Percentiles rank a stretch among this genome's conserved stretches.
These are phyloP conservation scores for Fusarium newnesense DNA, from an alignment of 2,329 filamentous ascomycete species.

Conservation along the genomic window DNA sequence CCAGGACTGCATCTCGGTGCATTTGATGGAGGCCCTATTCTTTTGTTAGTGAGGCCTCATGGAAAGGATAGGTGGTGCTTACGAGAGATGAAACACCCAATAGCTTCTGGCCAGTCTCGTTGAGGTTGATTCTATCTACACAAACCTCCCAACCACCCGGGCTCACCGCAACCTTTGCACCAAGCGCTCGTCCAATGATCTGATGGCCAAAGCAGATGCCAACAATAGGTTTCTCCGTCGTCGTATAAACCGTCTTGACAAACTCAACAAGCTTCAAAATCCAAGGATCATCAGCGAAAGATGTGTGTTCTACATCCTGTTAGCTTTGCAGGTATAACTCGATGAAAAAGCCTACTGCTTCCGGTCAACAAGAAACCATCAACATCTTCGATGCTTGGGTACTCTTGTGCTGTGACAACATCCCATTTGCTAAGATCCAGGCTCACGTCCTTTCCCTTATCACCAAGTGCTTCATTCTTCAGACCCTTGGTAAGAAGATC, in stretches of 20 bases:
- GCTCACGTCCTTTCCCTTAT: conserved; percentile 28
- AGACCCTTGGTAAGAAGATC: conserved; percentile 41
- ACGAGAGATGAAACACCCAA: conserved; percentile 47
- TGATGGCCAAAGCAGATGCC: conserved; percentile 61
- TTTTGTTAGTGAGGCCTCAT: background rate
- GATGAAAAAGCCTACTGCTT: conserved; percentile 42
- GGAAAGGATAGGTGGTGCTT: accelerated
- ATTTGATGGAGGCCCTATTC: conserved; percentile 53
- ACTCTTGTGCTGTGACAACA: conserved; percentile 43
- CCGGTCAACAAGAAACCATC: conserved; percentile 49
- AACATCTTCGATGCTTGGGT: conserved; percentile 42
- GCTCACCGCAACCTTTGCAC: conserved; percentile 50
- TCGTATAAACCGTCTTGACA: conserved; percentile 42
- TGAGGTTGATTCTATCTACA: conserved; percentile 51
- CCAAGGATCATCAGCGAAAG: conserved; percentile 54
- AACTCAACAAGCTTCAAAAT: conserved; percentile 53
- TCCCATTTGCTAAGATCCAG: conserved; percentile 46
- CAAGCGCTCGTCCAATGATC: conserved; percentile 55
- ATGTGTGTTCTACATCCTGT: conserved; percentile 45
- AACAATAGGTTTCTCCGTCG: conserved; percentile 48
- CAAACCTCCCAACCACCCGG: conserved; percentile 56
- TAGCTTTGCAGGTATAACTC: background rate
- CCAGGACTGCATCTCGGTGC: conserved; percentile 55
- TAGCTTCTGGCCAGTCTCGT: conserved; percentile 50
- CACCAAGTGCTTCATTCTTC: conserved; percentile 34